phyloP scores from a whole-genome alignment of 1,139 yeast species.

The Blastobotrys elegans region DNA sequence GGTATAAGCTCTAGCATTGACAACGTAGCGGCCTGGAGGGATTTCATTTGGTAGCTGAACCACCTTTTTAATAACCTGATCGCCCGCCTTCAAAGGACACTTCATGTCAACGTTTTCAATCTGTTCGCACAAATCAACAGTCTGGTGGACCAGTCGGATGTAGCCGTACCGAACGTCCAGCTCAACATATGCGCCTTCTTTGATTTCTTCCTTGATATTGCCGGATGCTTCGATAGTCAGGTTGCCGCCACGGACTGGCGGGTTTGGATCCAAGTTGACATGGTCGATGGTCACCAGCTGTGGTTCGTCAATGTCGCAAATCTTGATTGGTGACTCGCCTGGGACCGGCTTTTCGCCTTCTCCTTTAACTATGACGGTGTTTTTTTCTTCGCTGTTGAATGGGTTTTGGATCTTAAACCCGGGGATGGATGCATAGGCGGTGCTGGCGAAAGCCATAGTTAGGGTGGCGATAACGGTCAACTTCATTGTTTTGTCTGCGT shows the following conservation, averaged over 20 bases:
- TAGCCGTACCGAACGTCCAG: conserved; percentile 91
- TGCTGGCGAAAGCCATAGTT: not conserved
- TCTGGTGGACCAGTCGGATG: conserved; percentile 77
- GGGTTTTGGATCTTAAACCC: conserved; percentile 11
- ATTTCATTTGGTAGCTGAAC: conserved; percentile 89
- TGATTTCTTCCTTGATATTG: conserved; percentile 47
- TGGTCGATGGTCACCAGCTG: conserved; percentile 61
- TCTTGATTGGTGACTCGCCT: conserved; percentile 78
- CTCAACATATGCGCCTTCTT: conserved; percentile 87
- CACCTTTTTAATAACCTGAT: conserved; percentile 55
- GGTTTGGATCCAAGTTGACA: conserved; percentile 71
- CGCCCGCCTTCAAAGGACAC: conserved; percentile 76
- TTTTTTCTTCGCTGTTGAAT: conserved; percentile 2
- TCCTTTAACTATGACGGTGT: conserved; percentile 7
- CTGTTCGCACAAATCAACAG: conserved; percentile 87
- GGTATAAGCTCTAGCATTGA: conserved; percentile 84
- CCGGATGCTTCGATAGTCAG: conserved; percentile 78
- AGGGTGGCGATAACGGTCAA: conserved; percentile 6
- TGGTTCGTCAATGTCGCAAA: conserved; percentile 55
- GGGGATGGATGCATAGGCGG: conserved; percentile 6
- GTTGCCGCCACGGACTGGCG: conserved; percentile 77
- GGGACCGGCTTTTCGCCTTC: conserved; percentile 46
- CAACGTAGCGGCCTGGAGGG: conserved; percentile 89
- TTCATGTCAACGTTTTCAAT: conserved; percentile 66
- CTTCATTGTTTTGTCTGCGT: conserved; percentile 8